A percentile compares a stretch with the other conserved stretches of the same genome.
Evolutionary conservation across 345 rosid species (phyloP).

Genomic region (Corchorus olitorius): DNA sequence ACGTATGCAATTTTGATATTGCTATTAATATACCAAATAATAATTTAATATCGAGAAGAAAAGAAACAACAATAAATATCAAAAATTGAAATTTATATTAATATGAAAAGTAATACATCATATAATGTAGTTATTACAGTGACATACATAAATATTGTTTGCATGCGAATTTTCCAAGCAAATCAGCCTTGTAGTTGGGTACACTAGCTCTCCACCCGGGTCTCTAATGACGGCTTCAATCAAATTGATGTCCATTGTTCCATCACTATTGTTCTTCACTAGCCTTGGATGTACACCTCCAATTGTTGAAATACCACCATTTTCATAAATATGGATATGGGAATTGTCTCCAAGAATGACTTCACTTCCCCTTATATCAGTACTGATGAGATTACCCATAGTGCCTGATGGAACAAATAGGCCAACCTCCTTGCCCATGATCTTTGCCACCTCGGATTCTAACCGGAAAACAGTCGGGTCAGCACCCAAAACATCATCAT

Average conservation of each 20-base stretch:
- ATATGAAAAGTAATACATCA: no score
- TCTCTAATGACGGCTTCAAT: slow-evolving; percentile 72
- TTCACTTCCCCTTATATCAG: slow-evolving; percentile 87
- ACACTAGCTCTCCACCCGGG: slow-evolving; percentile 66
- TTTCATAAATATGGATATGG: slow-evolving; percentile 80
- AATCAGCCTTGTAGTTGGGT: slow-evolving; percentile 86
- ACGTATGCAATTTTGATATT: no score
- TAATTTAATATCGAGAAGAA: no score
- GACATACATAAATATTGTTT: slow-evolving; percentile 19
- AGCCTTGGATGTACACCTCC: slow-evolving; percentile 92
- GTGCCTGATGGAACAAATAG: slow-evolving; percentile 93
- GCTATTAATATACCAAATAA: no score
- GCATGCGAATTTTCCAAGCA: slow-evolving; percentile 94
- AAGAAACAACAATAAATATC: no score
- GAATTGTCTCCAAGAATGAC: slow-evolving; percentile 85
- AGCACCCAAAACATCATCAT: slow-evolving; percentile 72
- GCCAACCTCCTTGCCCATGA: slow-evolving; percentile 85
- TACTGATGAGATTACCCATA: slow-evolving; percentile 92
- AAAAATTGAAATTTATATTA: no score
- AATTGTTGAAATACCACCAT: slow-evolving; percentile 83
- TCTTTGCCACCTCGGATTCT: slow-evolving; percentile 72
- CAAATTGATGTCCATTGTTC: slow-evolving; percentile 71
- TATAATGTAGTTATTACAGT: no score
- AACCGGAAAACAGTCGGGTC: slow-evolving; percentile 72
- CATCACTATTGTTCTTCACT: slow-evolving; percentile 74